phyloP scores from a whole-genome alignment of 345 rosid species.

The Syzygium aqueum region DNA sequence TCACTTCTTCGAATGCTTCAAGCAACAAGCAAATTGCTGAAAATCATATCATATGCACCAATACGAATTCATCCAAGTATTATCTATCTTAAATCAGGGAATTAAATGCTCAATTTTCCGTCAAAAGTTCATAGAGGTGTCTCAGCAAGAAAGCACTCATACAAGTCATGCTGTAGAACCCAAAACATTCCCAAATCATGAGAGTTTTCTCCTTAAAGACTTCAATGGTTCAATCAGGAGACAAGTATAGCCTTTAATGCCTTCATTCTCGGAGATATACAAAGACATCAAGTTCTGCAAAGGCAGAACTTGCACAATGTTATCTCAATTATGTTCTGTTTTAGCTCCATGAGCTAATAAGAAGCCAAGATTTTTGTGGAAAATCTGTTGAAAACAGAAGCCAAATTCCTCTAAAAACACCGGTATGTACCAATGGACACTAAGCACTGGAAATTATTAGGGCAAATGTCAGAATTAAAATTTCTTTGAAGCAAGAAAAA shows the following conservation, averaged over 20 bases:
- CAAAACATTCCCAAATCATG: background rate
- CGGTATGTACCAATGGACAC: background rate
- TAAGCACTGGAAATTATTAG: background rate
- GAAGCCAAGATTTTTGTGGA: background rate
- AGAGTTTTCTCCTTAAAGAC: background rate
- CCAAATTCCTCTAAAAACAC: background rate
- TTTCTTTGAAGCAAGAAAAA: background rate
- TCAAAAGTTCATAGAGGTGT: background rate
- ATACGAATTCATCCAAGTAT: too few species aligned
- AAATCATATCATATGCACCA: too few species aligned
- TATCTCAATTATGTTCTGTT: background rate
- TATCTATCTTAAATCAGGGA: too few species aligned
- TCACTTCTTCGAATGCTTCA: background rate
- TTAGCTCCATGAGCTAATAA: background rate
- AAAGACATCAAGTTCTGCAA: background rate
- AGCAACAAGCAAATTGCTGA: background rate
- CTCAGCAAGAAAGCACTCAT: background rate
- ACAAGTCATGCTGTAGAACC: background rate
- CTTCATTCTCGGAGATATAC: background rate
- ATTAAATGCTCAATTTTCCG: background rate
- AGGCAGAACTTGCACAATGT: background rate
- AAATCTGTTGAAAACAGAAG: background rate
- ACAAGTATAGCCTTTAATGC: background rate
- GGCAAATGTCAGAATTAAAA: background rate
- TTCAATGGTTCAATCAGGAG: background rate